Conservation (phyloP, 257 asterid species). For the Ehretia macrophylla region DNA sequence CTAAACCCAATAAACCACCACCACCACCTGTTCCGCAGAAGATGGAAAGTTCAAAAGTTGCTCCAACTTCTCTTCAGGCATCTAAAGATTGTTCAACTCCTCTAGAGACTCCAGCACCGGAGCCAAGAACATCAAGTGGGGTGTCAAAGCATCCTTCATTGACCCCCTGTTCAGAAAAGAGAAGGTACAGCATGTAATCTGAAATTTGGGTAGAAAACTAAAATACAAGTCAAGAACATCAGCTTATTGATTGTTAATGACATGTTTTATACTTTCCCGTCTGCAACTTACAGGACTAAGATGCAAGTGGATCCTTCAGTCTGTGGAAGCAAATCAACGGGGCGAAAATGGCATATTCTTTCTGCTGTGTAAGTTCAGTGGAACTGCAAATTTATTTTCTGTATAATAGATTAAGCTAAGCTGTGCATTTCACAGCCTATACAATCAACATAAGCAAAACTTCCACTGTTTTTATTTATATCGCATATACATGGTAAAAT, state of each 20-base stretch:
- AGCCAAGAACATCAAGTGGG: constrained; percentile 41
- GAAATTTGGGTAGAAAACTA: too few species aligned
- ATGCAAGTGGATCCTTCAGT: constrained; percentile 22
- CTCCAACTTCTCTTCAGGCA: constrained; percentile 14
- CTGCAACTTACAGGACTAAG: constrained; percentile 41
- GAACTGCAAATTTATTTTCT: too few species aligned
- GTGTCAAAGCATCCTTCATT: constrained; percentile 32
- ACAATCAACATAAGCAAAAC: too few species aligned
- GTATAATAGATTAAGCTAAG: too few species aligned
- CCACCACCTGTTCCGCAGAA: constrained; percentile 29
- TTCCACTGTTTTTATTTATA: too few species aligned
- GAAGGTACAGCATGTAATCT: constrained; percentile 33
- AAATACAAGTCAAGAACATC: too few species aligned
- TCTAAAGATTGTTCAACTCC: constrained; percentile 45
- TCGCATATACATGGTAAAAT: too few species aligned
- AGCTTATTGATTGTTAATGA: too few species aligned
- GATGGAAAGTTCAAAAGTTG: constrained; percentile 29
- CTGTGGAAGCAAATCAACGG: constrained; percentile 62
- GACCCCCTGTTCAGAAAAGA: constrained; percentile 44
- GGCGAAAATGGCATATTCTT: constrained; percentile 64
- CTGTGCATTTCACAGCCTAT: too few species aligned
- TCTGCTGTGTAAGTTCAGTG: constrained; percentile 69
- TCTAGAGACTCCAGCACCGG: constrained; percentile 45
- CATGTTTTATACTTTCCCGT: neutral
- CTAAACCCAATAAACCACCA: constrained; percentile 41